Percentiles rank a stretch among this genome's conserved stretches.
Conservation (phyloP, 805 yeast species). For the Osmozyma mogii region DNA sequence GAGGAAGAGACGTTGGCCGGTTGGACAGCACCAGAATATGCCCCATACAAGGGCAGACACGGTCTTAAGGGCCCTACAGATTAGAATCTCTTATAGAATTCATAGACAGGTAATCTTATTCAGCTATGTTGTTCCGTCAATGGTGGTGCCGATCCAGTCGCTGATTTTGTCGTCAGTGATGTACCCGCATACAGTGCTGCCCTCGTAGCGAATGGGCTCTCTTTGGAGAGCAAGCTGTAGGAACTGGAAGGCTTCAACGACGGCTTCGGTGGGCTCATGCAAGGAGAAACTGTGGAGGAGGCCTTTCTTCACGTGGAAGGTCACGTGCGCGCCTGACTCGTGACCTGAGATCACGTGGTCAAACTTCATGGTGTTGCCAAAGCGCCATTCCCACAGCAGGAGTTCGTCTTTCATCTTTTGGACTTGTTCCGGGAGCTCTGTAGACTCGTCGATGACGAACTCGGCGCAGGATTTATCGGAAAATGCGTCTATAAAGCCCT, state of each 20-base stretch:
- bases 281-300: conserved; percentile 17
- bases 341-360: conserved; percentile 37
- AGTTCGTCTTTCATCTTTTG: conserved; percentile 33
- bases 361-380: conserved; percentile 71
- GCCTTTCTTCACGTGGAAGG: conserved; percentile 38
- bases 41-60: conserved; percentile 49
- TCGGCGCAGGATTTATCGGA: conserved; percentile 5
- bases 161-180: conserved; percentile 35
- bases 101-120: too few species aligned
- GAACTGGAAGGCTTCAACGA: conserved; percentile 24
- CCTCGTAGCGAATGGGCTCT: conserved; percentile 28
- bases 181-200: conserved; percentile 38
- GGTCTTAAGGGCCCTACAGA: conserved; percentile 31
- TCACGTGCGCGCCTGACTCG: conserved; percentile 22
- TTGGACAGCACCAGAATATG: conserved; percentile 47
- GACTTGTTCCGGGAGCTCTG: conserved; percentile 33
- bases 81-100: too few species aligned
- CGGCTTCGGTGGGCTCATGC: conserved; percentile 4
- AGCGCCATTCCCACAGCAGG: conserved; percentile 64
- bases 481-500: conserved; percentile 20
- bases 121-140: conserved; percentile 38
- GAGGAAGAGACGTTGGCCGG: conserved; percentile 31
- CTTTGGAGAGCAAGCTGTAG: conserved; percentile 19
- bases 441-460: conserved; percentile 17
- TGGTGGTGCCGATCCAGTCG: conserved; percentile 38